Evolutionary conservation across 1,139 yeast species (phyloP).

Genomic region (Suhomyces taliae): DNA sequence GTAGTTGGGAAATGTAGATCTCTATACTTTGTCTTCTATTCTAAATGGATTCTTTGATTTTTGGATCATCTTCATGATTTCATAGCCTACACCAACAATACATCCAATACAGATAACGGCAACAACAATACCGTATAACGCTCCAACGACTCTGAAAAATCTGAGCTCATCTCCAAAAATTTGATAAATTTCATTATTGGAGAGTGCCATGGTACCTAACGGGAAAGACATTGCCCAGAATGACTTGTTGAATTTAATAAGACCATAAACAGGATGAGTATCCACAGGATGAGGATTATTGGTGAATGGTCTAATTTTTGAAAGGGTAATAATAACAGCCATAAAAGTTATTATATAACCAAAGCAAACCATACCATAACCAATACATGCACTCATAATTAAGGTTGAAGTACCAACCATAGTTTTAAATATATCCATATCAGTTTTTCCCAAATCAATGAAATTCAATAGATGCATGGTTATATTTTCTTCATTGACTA

Average conservation of each 20-base stretch:
- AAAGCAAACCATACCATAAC: conserved; percentile 19
- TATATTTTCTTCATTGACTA: conserved; percentile 6
- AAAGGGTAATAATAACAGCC: conserved; percentile 19
- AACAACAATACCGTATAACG: conserved; percentile 56
- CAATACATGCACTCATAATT: conserved; percentile 7
- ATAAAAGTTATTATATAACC: conserved; percentile 26
- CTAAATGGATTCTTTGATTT: neutral
- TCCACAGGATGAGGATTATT: conserved; percentile 16
- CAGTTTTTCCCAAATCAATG: conserved; percentile 5
- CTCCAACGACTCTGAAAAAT: conserved; percentile 60
- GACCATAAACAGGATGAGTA: conserved; percentile 22
- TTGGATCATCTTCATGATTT: neutral
- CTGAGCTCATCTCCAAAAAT: conserved; percentile 42
- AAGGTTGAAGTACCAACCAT: conserved; percentile 3
- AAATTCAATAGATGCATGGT: conserved; percentile 11
- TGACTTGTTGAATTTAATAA: conserved; percentile 51
- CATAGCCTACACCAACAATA: conserved; percentile 26
- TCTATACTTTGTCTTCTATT: neutral
- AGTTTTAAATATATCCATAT: conserved; percentile 4
- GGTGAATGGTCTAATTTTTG: conserved; percentile 23
- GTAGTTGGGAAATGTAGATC: too few species aligned
- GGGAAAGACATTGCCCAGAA: conserved; percentile 95
- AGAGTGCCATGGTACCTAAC: conserved; percentile 74
- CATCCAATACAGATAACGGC: conserved; percentile 38
- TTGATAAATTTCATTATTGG: conserved; percentile 51